These are phyloP conservation scores for Heritiera fomes DNA, from an alignment of 345 rosid genomes.

Conservation along the genomic window DNA sequence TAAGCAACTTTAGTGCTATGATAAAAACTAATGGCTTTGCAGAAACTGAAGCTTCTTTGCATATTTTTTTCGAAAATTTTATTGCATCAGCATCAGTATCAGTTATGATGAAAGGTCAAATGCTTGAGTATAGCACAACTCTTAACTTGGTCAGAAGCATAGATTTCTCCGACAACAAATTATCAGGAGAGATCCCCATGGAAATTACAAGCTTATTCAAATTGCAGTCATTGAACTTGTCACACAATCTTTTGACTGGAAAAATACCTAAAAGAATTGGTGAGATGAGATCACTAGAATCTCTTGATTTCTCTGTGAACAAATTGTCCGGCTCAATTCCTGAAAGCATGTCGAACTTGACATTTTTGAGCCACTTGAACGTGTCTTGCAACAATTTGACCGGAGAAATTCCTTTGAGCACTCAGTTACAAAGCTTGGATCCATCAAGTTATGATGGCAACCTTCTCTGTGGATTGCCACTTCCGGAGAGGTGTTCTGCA, in stretches of 20 bases:
- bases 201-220: constrained; percentile 16
- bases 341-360: constrained; percentile 22
- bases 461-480: constrained; percentile 29
- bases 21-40: neutral
- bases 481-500: constrained; percentile 12
- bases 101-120: neutral
- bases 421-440: constrained; percentile 28
- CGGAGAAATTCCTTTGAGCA: constrained; percentile 25
- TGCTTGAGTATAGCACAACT: neutral
- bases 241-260: constrained; percentile 20
- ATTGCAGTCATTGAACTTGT: constrained; percentile 23
- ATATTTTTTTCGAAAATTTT: too few relatives aligned
- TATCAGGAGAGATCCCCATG: constrained; percentile 24
- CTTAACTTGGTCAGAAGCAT: constrained; percentile 14
- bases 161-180: constrained; percentile 9
- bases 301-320: constrained; percentile 27
- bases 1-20: constrained; percentile 27
- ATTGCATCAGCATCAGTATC: too few relatives aligned
- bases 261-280: constrained; percentile 20
- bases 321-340: constrained; percentile 29
- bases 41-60: too few relatives aligned
- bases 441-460: constrained; percentile 22
- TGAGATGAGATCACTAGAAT: constrained; percentile 12
- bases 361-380: constrained; percentile 26
- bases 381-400: constrained; percentile 25